Conservation (phyloP, 306 rosid genomes). For the Pterocarpus santalinus region DNA sequence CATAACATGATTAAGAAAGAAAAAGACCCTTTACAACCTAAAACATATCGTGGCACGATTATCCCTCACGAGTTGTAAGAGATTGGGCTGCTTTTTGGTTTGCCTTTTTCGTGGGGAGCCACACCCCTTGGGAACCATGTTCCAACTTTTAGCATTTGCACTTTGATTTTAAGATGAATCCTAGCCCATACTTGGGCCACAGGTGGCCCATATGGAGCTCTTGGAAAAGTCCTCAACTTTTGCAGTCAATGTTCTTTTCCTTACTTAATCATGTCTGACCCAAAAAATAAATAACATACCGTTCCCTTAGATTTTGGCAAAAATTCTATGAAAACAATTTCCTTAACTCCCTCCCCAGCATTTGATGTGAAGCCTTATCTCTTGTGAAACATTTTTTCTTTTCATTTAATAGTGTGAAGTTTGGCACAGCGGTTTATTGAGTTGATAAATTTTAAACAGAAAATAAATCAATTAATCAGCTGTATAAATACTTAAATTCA, state of each 20-base stretch:
- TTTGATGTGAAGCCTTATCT: neutral
- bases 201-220: neutral
- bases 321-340: no score
- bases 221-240: slow-evolving; percentile 6
- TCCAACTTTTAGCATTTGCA: slow-evolving; percentile 15
- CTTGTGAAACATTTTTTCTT: neutral
- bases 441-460: no score
- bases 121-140: slow-evolving; percentile 18
- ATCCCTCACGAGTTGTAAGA: slow-evolving; percentile 56
- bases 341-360: no score
- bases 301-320: neutral
- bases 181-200: slow-evolving; percentile 1
- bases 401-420: neutral
- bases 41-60: slow-evolving; percentile 49
- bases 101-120: slow-evolving; percentile 52
- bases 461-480: no score
- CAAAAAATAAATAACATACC: neutral
- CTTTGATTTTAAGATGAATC: slow-evolving; percentile 22
- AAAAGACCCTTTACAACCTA: slow-evolving; percentile 63
- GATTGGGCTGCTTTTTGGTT: slow-evolving; percentile 9
- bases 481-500: no score
- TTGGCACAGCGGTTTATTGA: no score
- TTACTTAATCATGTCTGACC: neutral
- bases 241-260: neutral
- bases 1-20: slow-evolving; percentile 42